phyloP scores from a whole-genome alignment of 1,284 basidiomycete genomes.

The Trametes versicolor region DNA sequence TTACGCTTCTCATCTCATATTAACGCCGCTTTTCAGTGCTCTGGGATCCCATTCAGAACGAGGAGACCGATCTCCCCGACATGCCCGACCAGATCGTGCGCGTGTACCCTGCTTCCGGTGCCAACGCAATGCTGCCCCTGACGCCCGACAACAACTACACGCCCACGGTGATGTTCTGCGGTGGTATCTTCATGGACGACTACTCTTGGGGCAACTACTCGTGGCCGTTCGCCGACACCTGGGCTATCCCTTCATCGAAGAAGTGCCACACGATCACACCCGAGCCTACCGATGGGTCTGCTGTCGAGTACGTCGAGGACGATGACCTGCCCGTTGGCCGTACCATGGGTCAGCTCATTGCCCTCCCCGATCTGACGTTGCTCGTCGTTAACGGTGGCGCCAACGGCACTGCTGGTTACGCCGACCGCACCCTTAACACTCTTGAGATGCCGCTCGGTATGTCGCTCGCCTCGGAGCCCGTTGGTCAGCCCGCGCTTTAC shows the following conservation, averaged over 20 bases:
- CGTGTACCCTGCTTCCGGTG: constrained; percentile 94
- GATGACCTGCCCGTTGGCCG: constrained; percentile 81
- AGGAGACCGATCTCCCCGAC: constrained; percentile 67
- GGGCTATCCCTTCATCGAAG: constrained; percentile 67
- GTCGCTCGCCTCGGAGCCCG: constrained; percentile 73
- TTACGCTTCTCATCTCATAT: constrained; percentile 18
- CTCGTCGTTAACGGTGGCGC: constrained; percentile 81
- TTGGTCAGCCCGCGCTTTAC: constrained; percentile 79
- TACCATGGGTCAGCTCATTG: constrained; percentile 90
- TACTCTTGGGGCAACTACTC: constrained; percentile 79
- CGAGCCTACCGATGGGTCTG: constrained; percentile 73
- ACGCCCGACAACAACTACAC: constrained; percentile 91
- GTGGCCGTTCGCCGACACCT: constrained; percentile 73
- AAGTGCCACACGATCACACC: constrained; percentile 84
- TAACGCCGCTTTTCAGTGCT: constrained; percentile 52
- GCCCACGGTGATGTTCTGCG: constrained; percentile 90
- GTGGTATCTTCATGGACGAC: constrained; percentile 82
- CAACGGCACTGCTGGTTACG: constrained; percentile 83
- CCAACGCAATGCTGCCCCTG: constrained; percentile 89
- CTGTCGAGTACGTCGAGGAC: constrained; percentile 65
- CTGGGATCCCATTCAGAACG: constrained; percentile 69
- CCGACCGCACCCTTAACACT: constrained; percentile 61
- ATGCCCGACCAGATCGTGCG: constrained; percentile 78
- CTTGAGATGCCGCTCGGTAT: constrained; percentile 68
- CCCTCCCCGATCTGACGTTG: constrained; percentile 79